Conservation (phyloP, 495 filamentous ascomycete genomes). For the Hypoxylon intermedium region DNA sequence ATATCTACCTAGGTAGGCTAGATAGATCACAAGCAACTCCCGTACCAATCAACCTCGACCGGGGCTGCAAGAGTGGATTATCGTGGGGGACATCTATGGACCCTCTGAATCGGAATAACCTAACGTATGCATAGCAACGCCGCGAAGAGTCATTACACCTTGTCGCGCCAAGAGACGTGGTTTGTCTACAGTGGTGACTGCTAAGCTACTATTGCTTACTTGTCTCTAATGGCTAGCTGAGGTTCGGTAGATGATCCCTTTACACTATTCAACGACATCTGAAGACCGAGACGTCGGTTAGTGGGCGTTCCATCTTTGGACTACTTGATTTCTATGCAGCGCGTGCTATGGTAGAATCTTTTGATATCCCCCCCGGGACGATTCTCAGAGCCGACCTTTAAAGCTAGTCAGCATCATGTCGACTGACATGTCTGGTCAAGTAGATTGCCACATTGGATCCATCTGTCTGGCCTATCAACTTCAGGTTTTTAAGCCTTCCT, state of each 20-base stretch:
- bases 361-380: not conserved
- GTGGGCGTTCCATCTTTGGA: not conserved
- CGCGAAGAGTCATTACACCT: constrained; percentile 20
- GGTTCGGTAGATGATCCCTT: not conserved
- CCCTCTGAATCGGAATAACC: constrained; percentile 14
- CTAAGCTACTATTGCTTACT: not conserved
- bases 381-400: not conserved
- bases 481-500: not conserved
- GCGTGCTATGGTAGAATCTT: not conserved
- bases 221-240: not conserved
- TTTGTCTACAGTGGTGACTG: constrained; percentile 5
- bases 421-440: not conserved
- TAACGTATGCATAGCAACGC: constrained; percentile 10
- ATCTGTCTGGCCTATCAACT: not conserved
- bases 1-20: constrained; percentile 18
- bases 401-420: not conserved
- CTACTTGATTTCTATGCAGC: constrained; percentile 7
- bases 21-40: constrained; percentile 17
- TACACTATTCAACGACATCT: not conserved
- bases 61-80: constrained; percentile 25
- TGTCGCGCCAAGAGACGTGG: not conserved
- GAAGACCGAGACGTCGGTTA: not conserved
- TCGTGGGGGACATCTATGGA: constrained; percentile 35
- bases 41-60: constrained; percentile 33
- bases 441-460: not conserved